These are phyloP conservation scores for Gynochthodes officinalis DNA, from an alignment of 257 asterid genomes.

Conservation along the genomic window DNA sequence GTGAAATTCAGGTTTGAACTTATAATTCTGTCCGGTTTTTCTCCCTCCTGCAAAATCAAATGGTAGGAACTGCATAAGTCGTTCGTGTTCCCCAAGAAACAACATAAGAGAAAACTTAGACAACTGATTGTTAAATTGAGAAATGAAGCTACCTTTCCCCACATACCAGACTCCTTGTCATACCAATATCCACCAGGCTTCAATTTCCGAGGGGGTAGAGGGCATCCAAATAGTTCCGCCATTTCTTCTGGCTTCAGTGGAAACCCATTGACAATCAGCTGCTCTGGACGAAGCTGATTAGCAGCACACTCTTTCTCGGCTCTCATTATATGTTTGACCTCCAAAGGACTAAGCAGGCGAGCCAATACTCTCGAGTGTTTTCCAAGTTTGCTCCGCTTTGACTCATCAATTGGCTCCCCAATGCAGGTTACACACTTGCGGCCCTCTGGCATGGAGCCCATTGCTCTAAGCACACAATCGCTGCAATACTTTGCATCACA, in stretches of 20 bases:
- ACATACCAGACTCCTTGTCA: slow-evolving; percentile 88
- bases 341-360: slow-evolving; percentile 77
- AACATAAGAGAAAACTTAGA: slow-evolving; percentile 2
- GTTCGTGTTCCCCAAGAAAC: slow-evolving; percentile 13
- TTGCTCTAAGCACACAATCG: slow-evolving; percentile 89
- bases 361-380: slow-evolving; percentile 70
- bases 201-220: slow-evolving; percentile 72
- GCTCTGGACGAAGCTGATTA: slow-evolving; percentile 93
- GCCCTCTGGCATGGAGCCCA: slow-evolving; percentile 99
- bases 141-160: slow-evolving; percentile 74
- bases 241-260: slow-evolving; percentile 81
- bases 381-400: slow-evolving; percentile 63
- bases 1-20: slow-evolving; percentile 82
- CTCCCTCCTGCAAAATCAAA: slow-evolving; percentile 72
- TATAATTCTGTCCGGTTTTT: slow-evolving; percentile 78
- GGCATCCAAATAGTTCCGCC: slow-evolving; percentile 77
- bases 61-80: slow-evolving; percentile 28
- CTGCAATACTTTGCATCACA: slow-evolving; percentile 85
- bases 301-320: slow-evolving; percentile 86
- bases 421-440: slow-evolving; percentile 91
- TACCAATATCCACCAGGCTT: slow-evolving; percentile 96
- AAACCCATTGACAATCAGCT: slow-evolving; percentile 73
- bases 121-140: slow-evolving; percentile 11
- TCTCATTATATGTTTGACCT: slow-evolving; percentile 87
- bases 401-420: slow-evolving; percentile 81